These are phyloP conservation scores for Hydrangea macrophylla DNA, from an alignment of 148 eudicot species.

Conservation along the genomic window DNA sequence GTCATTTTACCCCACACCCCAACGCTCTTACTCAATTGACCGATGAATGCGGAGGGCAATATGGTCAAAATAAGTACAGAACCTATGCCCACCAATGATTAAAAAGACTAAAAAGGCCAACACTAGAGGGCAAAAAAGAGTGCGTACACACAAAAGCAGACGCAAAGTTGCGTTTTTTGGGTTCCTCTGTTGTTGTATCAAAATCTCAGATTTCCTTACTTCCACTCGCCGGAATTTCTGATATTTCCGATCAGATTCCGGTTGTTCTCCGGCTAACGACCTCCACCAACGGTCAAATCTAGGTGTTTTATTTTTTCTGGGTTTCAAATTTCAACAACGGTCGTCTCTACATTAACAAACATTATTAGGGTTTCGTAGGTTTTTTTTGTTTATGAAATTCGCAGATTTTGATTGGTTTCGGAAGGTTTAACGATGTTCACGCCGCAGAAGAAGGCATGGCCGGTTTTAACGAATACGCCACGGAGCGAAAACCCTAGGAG, in stretches of 20 bases:
- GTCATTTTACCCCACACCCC: too few species aligned
- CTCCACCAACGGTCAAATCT: neutral
- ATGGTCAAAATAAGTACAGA: neutral
- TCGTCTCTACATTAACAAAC: neutral
- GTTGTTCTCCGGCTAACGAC: neutral
- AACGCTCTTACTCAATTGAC: too few species aligned
- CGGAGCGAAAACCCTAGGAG: constrained; percentile 18
- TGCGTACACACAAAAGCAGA: neutral
- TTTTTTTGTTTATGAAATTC: neutral
- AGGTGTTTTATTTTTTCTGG: neutral
- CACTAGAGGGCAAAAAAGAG: neutral
- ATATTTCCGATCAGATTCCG: neutral
- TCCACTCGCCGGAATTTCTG: neutral
- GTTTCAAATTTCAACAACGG: too few species aligned
- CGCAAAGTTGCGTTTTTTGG: neutral
- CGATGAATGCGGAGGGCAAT: neutral
- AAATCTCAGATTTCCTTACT: neutral
- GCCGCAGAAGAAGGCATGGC: constrained; percentile 47
- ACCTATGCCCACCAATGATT: neutral
- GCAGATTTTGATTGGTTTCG: neutral
- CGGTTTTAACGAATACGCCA: constrained; percentile 27
- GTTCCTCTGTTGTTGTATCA: neutral
- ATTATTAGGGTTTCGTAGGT: neutral
- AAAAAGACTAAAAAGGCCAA: neutral
- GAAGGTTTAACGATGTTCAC: constrained; percentile 43